Conservation (phyloP, 1,139 yeast genomes). For the Blastobotrys capitulatus region DNA sequence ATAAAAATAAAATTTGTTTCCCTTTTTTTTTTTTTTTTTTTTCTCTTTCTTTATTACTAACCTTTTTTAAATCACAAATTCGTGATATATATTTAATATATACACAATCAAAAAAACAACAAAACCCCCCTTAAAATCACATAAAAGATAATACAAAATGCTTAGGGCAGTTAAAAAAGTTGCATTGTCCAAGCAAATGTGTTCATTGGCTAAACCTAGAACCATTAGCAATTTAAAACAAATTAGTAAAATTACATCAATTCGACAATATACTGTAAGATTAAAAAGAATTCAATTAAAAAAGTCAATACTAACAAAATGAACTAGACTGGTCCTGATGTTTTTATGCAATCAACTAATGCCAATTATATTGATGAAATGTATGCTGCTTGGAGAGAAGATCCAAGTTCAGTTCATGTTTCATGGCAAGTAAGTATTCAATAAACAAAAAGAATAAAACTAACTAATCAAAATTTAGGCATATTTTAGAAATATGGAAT, state of each 20-base stretch:
- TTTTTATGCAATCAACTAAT: conserved; percentile 76
- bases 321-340: conserved; percentile 40
- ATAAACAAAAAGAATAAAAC: not conserved
- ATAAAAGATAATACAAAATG: not conserved
- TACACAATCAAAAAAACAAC: not conserved
- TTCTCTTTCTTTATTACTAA: not conserved
- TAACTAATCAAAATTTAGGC: conserved; percentile 30
- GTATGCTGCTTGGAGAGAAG: conserved; percentile 92
- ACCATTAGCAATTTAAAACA: not conserved
- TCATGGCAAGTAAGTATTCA: conserved; percentile 61
- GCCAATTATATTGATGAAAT: conserved; percentile 95
- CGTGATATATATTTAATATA: not conserved
- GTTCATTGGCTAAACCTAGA: not conserved
- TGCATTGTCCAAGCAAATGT: not conserved
- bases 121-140: not conserved
- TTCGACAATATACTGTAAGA: conserved; percentile 8
- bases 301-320: not conserved
- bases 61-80: not conserved
- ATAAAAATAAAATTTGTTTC: not conserved
- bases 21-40: not conserved
- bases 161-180: conserved; percentile 6
- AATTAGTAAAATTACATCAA: not conserved
- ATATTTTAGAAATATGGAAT: conserved; percentile 84
- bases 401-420: conserved; percentile 85
- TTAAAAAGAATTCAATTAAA: not conserved